These are phyloP conservation scores for Pichia phayaonensis DNA, from an alignment of 805 yeast genomes.

Conservation along the genomic window DNA sequence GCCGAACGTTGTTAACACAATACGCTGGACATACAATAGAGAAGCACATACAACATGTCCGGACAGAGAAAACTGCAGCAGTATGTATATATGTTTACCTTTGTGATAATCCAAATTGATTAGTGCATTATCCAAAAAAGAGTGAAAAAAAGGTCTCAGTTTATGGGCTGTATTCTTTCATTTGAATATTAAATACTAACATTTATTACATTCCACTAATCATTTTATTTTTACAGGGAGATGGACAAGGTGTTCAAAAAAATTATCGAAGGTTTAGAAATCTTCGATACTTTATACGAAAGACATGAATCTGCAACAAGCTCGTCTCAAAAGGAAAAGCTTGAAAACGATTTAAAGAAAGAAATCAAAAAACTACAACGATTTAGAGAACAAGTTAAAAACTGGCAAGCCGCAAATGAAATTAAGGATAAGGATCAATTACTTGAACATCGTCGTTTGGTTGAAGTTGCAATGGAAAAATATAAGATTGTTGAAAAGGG, in stretches of 20 bases:
- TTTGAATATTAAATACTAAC: not conserved
- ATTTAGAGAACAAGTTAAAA: conserved; percentile 52
- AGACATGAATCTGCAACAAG: conserved; percentile 41
- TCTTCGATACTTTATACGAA: conserved; percentile 49
- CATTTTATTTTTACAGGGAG: conserved; percentile 30
- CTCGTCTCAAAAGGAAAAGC: conserved; percentile 46
- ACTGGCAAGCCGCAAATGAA: conserved; percentile 49
- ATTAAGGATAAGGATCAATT: conserved; percentile 39
- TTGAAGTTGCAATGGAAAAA: conserved; percentile 49
- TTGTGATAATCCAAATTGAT: not conserved
- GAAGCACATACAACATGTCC: conserved; percentile 21
- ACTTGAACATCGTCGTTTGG: conserved; percentile 37
- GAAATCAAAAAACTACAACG: conserved; percentile 54
- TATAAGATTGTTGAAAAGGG: conserved; percentile 53
- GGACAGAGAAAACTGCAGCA: conserved; percentile 33
- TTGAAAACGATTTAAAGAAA: conserved; percentile 49
- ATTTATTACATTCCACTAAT: not conserved
- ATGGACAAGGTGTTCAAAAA: conserved; percentile 58
- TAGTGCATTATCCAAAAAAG: too few relatives aligned
- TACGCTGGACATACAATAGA: not conserved
- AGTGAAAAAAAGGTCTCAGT: not conserved
- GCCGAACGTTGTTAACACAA: not conserved
- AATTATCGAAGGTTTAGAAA: conserved; percentile 48
- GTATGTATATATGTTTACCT: conserved; percentile 19
- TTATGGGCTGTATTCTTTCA: too few relatives aligned